phyloP scores from a whole-genome alignment of 176 grass and related monocot species.

The Carex kokanica region DNA sequence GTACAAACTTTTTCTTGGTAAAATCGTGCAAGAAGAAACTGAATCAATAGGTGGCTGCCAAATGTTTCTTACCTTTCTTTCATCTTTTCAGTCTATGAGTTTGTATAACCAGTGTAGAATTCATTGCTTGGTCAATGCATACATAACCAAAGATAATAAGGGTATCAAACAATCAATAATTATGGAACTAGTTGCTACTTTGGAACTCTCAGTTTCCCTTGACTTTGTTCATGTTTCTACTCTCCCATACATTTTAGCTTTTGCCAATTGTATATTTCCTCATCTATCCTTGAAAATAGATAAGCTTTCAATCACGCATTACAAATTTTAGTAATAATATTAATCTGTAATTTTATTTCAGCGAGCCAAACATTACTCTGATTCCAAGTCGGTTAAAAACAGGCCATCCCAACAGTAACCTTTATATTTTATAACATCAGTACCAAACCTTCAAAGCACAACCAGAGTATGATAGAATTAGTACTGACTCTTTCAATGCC shows the following conservation, averaged over 20 bases:
- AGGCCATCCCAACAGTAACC: neutral
- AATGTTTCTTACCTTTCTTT: neutral
- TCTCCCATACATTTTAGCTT: neutral
- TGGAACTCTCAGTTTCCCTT: neutral
- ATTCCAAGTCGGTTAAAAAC: neutral
- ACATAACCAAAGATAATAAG: neutral
- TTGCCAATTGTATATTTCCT: neutral
- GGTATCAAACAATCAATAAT: slow-evolving; percentile 4
- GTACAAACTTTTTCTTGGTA: neutral
- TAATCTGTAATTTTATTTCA: neutral
- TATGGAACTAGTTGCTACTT: neutral
- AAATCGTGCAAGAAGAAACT: neutral
- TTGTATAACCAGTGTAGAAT: neutral
- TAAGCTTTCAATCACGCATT: neutral
- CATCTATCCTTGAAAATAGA: neutral
- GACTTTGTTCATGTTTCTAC: neutral
- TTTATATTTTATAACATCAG: neutral
- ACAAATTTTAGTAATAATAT: neutral
- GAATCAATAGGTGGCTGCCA: neutral
- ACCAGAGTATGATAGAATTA: neutral
- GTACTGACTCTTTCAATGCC: neutral
- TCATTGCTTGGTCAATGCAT: neutral
- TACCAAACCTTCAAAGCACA: neutral
- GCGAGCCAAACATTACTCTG: neutral
- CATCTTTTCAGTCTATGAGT: neutral